Evolutionary conservation across 73 alveolate genomes (phyloP).

Genomic region (Diophrys appendiculata): DNA sequence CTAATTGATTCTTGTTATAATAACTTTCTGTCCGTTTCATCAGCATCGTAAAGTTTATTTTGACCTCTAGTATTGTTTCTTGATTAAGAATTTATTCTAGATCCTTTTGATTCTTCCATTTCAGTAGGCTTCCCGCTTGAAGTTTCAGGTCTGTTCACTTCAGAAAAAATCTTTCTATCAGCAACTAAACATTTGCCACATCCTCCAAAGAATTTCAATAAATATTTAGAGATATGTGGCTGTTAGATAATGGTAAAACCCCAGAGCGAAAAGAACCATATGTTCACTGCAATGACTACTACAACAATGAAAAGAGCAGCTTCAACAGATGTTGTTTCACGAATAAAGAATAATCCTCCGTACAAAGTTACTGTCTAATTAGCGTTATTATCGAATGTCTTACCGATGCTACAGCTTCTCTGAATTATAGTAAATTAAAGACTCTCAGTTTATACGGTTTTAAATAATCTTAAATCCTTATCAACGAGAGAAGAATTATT

Average conservation of each 20-base stretch:
- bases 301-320: neutral
- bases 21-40: too few species aligned
- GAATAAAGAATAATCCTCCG: neutral
- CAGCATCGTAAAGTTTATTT: too few species aligned
- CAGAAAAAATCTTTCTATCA: too few species aligned
- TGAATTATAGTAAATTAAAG: neutral
- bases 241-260: neutral
- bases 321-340: neutral
- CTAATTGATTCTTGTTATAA: too few species aligned
- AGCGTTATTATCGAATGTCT: neutral
- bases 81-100: too few species aligned
- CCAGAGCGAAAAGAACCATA: conserved; percentile 19
- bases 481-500: neutral
- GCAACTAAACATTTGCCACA: too few species aligned
- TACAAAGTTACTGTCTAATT: neutral
- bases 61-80: too few species aligned
- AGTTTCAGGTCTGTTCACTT: too few species aligned
- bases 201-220: too few species aligned
- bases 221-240: neutral
- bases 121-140: too few species aligned
- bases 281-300: neutral
- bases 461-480: neutral
- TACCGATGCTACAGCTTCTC: conserved; percentile 13
- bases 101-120: too few species aligned
- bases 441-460: neutral